Percentiles rank a stretch among this genome's conserved stretches.
These are phyloP conservation scores for Zopfia rhizophila DNA, from an alignment of 2,329 filamentous ascomycete genomes.

Conservation along the genomic window DNA sequence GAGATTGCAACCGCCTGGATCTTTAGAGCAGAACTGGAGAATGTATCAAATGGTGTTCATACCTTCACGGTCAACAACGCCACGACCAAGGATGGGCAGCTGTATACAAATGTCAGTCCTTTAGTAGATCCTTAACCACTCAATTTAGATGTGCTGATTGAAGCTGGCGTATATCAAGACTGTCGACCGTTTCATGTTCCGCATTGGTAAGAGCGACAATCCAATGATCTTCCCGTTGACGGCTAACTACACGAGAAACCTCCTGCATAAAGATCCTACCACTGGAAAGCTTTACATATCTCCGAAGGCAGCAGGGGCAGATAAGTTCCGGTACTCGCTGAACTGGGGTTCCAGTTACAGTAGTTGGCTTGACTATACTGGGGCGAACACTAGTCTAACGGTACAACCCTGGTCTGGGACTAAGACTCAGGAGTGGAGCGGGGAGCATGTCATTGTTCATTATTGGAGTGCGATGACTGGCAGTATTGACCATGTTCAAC, in stretches of 20 bases:
- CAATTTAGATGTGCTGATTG: too few relatives aligned
- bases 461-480: constrained; percentile 70
- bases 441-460: constrained; percentile 70
- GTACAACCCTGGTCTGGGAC: constrained; percentile 68
- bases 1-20: constrained; percentile 65
- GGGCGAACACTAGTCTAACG: constrained; percentile 61
- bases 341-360: constrained; percentile 71
- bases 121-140: too few relatives aligned
- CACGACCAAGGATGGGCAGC: constrained; percentile 53
- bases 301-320: constrained; percentile 71
- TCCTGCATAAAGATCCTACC: constrained; percentile 57
- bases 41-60: constrained; percentile 71
- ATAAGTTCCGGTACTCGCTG: constrained; percentile 70
- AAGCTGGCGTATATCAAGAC: constrained; percentile 60
- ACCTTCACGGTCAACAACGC: constrained; percentile 67
- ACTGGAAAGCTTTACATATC: constrained; percentile 60
- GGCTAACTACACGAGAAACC: constrained; percentile 67
- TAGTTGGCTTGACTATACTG: constrained; percentile 66
- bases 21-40: constrained; percentile 63
- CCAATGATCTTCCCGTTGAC: constrained; percentile 67
- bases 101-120: too few relatives aligned
- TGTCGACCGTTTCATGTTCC: constrained; percentile 70
- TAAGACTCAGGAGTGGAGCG: constrained; percentile 66
- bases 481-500: constrained; percentile 69
- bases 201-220: constrained; percentile 67